These are phyloP conservation scores for Calonectria henricotiae DNA, from an alignment of 2,329 filamentous ascomycete species.

Conservation along the genomic window DNA sequence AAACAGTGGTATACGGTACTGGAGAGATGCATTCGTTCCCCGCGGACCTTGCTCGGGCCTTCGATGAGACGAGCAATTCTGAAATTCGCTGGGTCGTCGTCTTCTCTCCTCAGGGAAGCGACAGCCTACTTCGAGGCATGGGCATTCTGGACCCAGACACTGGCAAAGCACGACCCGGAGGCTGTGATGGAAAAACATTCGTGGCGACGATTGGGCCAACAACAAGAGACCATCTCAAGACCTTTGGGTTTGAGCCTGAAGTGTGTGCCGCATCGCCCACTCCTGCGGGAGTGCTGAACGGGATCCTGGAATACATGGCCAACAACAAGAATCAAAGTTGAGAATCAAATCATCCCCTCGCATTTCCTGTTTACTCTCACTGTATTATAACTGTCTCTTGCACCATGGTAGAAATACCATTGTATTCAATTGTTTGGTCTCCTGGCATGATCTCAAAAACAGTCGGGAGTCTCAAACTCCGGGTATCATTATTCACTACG, in stretches of 20 bases:
- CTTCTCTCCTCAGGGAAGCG: constrained; percentile 78
- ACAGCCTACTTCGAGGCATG: constrained; percentile 72
- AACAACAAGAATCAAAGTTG: constrained; percentile 41
- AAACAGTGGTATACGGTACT: constrained; percentile 90
- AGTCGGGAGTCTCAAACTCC: constrained; percentile 50
- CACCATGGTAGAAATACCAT: background rate
- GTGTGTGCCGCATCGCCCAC: constrained; percentile 88
- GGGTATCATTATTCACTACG: constrained; percentile 53
- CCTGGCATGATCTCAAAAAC: constrained; percentile 28
- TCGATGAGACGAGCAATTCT: constrained; percentile 64
- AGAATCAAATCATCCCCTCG: constrained; percentile 16
- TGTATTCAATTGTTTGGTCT: background rate
- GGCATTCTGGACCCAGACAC: constrained; percentile 67
- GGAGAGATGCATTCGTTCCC: constrained; percentile 86
- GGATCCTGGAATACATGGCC: constrained; percentile 68
- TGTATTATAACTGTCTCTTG: background rate
- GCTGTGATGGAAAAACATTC: constrained; percentile 66
- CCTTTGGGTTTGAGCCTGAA: constrained; percentile 80
- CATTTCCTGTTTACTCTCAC: background rate
- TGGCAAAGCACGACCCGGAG: constrained; percentile 57
- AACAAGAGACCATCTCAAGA: constrained; percentile 82
- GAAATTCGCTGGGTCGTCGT: constrained; percentile 81
- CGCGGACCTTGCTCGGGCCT: constrained; percentile 71
- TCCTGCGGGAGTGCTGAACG: constrained; percentile 83
- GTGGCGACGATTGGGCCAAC: constrained; percentile 95